A percentile compares a stretch with the other conserved stretches of the same genome.
phyloP scores from a whole-genome alignment of 176 grass and related monocot genomes.

The Dactylis glomerata region DNA sequence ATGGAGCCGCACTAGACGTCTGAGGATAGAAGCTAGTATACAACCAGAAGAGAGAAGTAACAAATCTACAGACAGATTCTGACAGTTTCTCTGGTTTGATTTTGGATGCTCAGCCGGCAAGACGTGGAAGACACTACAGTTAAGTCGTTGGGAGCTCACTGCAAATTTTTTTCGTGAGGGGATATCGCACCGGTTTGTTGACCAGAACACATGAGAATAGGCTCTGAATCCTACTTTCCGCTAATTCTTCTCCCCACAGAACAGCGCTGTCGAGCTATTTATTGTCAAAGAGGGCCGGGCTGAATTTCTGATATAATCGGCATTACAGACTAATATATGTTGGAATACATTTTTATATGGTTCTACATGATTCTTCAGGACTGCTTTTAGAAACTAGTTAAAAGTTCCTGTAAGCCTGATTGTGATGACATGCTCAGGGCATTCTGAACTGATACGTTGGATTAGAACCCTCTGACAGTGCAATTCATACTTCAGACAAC shows the following conservation, averaged over 20 bases:
- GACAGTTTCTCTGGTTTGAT: neutral
- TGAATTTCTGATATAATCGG: neutral
- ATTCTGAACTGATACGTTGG: no score
- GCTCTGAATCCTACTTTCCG: neutral
- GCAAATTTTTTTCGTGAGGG: neutral
- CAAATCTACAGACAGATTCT: neutral
- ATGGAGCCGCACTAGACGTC: conserved; percentile 29
- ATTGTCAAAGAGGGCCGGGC: neutral
- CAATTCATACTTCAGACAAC: no score
- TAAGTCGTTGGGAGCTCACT: neutral
- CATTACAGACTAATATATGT: neutral
- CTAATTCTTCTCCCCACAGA: neutral
- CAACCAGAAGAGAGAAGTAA: neutral
- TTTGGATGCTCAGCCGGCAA: neutral
- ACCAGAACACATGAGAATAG: neutral
- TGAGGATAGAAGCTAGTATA: neutral
- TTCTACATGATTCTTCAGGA: neutral
- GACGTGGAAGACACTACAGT: neutral
- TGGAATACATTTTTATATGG: neutral
- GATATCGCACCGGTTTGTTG: neutral
- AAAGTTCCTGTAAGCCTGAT: neutral
- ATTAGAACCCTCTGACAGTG: no score
- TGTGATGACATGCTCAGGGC: neutral
- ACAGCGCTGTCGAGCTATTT: neutral
- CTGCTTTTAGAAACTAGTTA: neutral